Evolutionary conservation across 345 rosid species (phyloP), one percentile per base, ranked within the genome.

Genomic region (Populus nigra): DNA sequence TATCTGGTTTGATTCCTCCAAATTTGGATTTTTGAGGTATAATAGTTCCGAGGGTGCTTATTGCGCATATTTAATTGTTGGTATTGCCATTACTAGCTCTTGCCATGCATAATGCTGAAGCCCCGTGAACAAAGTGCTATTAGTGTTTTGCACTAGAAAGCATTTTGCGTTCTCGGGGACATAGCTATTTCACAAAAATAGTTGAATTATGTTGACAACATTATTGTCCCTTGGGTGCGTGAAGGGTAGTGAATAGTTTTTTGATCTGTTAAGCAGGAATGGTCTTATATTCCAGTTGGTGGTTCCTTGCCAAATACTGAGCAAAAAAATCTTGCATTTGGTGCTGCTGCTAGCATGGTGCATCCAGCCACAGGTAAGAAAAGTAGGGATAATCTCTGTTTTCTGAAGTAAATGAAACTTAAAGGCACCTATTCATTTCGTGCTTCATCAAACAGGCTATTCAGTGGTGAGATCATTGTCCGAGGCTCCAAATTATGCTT

Each of bases 261-360:
- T 63, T 29, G 61, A 65, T 78, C 39, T 68, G 41, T 72, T 76
- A 29, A 86, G 75, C 88, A 93, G 99, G 97, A 96, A 80, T 96
- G 98, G 99, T 96, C 99, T 63, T 96, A 93, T 79, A 92, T 96
- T 78, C 99, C 99, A 5, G 96, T 96, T 73, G 99, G 99, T 45
- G 99, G 99, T 78, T 92, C 98, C 65, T 87, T 91, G 81, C 99
- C 99, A 35, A 88, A 91, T 79, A 93, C 97, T 38, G 96, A 90
- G 79, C 98, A 95, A 77, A 95, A 89, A 79, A 93, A 87, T 79
- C 98, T 93, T 75, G 98, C 97, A 38, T 96, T 90, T 81, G 99
- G 99, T 85, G 98, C 98, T 80, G 98, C 97, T 7, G 98, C 99
- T 68, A 88, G 98, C 89, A 90, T 92, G 98, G 98, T 96, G 78